phyloP scores from a whole-genome alignment of 2,329 filamentous ascomycete genomes.

The Fusarium concolor region DNA sequence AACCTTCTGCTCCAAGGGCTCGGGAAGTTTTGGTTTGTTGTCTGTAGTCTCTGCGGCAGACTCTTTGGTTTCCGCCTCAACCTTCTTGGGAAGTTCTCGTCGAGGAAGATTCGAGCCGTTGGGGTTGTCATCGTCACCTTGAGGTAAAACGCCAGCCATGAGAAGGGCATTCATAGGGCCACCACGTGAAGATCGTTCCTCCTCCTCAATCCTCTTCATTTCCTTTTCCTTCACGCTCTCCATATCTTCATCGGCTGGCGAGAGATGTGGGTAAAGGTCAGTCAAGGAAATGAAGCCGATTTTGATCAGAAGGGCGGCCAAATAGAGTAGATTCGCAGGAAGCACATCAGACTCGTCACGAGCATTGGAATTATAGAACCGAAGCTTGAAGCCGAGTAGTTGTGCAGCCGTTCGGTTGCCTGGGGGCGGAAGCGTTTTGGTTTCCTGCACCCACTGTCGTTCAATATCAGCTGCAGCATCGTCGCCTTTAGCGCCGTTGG shows the following conservation, averaged over 20 bases:
- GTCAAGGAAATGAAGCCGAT: slow-evolving; percentile 94
- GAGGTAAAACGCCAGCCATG: slow-evolving; percentile 83
- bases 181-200: slow-evolving; percentile 77
- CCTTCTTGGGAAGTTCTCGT: slow-evolving; percentile 65
- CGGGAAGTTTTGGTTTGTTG: slow-evolving; percentile 67
- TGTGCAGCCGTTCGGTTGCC: slow-evolving; percentile 95
- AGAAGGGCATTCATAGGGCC: slow-evolving; percentile 84
- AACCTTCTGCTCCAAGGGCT: slow-evolving; percentile 89
- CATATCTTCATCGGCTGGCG: slow-evolving; percentile 88
- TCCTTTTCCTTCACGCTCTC: slow-evolving; percentile 75
- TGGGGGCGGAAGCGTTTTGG: slow-evolving; percentile 82
- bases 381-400: slow-evolving; percentile 94
- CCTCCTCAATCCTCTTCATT: slow-evolving; percentile 80
- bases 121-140: slow-evolving; percentile 76
- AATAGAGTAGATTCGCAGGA: slow-evolving; percentile 91
- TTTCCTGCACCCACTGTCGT: slow-evolving; percentile 81
- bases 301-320: slow-evolving; percentile 93
- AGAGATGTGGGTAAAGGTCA: slow-evolving; percentile 92
- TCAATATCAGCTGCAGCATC: slow-evolving; percentile 67
- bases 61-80: slow-evolving; percentile 64
- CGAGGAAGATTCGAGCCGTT: slow-evolving; percentile 53
- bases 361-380: slow-evolving; percentile 88
- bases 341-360: slow-evolving; percentile 80
- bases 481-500: slow-evolving; percentile 52
- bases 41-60: slow-evolving; percentile 56